A percentile compares a stretch with the other conserved stretches of the same genome.
These are phyloP conservation scores for Gossypium davidsonii DNA, from an alignment of 441 rosid species.

Conservation along the genomic window DNA sequence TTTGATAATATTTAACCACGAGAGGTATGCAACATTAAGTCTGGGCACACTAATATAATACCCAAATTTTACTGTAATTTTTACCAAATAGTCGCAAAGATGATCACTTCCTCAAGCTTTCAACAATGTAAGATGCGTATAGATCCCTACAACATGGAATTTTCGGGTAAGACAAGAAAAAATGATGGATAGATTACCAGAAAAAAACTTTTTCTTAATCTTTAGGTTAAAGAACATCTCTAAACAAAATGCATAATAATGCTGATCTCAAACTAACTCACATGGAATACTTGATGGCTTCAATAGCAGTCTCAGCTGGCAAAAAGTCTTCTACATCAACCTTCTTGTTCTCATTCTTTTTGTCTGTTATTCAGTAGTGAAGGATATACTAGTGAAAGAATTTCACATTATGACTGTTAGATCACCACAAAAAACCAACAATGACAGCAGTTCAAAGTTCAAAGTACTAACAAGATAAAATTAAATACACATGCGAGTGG, in stretches of 20 bases:
- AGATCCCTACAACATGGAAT: constrained; percentile 63
- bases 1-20: not conserved
- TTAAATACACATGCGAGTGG: constrained; percentile 21
- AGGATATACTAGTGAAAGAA: constrained; percentile 14
- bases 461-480: constrained; percentile 10
- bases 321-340: constrained; percentile 86
- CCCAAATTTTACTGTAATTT: not conserved
- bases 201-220: not conserved
- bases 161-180: not conserved
- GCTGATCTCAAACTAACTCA: constrained; percentile 25
- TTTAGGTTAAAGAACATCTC: not conserved
- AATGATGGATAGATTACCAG: not conserved
- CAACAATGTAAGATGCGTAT: constrained; percentile 83
- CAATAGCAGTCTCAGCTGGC: constrained; percentile 66
- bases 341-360: constrained; percentile 96
- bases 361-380: constrained; percentile 49
- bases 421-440: not conserved
- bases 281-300: constrained; percentile 87
- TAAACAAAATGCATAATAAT: not conserved
- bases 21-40: not conserved
- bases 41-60: not conserved
- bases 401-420: not conserved
- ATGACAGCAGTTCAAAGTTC: not conserved
- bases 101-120: constrained; percentile 70
- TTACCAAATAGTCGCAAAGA: constrained; percentile 1